phyloP scores from a whole-genome alignment of 1,284 basidiomycete species.

The Rhodotorula mucilaginosa region DNA sequence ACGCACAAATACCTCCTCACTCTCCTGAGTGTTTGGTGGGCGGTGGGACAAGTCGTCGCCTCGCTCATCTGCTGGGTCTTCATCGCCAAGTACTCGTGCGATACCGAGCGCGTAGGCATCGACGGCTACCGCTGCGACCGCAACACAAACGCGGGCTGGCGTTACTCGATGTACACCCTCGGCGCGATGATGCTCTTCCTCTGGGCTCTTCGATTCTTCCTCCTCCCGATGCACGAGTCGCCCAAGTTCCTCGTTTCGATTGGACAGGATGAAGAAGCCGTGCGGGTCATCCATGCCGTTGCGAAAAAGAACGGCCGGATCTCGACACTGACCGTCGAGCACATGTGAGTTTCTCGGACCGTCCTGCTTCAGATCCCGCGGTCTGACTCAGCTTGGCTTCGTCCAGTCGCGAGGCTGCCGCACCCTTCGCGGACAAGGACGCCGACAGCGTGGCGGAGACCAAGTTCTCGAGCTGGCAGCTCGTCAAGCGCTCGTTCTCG shows the following conservation, averaged over 20 bases:
- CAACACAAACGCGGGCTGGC: neutral
- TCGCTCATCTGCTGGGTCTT: slow-evolving; percentile 9
- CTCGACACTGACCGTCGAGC: neutral
- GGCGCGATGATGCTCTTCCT: slow-evolving; percentile 8
- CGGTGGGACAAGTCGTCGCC: slow-evolving; percentile 2
- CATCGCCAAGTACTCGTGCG: slow-evolving; percentile 8
- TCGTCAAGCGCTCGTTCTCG: slow-evolving; percentile 1
- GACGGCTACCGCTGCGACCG: slow-evolving; percentile 1
- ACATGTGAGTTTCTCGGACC: neutral
- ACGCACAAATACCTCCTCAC: slow-evolving; percentile 7
- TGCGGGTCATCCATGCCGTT: neutral
- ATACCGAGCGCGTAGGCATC: neutral
- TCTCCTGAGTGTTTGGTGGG: neutral
- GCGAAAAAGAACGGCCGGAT: neutral
- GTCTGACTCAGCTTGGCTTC: neutral
- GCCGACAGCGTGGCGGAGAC: neutral
- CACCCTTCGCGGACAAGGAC: neutral
- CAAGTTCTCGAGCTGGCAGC: neutral
- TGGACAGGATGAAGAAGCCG: neutral
- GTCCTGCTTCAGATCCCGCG: neutral
- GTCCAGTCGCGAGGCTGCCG: neutral
- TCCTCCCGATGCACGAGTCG: slow-evolving; percentile 7
- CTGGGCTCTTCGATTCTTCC: slow-evolving; percentile 1
- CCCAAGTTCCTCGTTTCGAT: slow-evolving; percentile 3
- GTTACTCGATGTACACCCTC: slow-evolving; percentile 4